phyloP scores from a whole-genome alignment of 2,329 filamentous ascomycete genomes.

The Xylariaceae sp. region DNA sequence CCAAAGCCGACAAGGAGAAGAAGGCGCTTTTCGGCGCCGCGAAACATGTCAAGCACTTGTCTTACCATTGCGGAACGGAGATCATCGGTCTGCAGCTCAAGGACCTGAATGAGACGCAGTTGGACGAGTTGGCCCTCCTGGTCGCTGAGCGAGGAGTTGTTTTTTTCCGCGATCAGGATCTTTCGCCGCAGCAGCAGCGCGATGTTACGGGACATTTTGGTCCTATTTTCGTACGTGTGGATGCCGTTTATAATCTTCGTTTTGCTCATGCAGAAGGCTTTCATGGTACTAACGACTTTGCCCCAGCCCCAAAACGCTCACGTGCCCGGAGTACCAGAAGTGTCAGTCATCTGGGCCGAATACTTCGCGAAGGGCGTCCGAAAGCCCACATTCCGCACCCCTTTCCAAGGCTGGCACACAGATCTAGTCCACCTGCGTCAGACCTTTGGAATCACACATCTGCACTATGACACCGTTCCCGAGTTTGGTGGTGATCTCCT shows the following conservation, averaged over 20 bases:
- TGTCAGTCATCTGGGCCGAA: conserved; percentile 3
- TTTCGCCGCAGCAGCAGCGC: conserved; percentile 3
- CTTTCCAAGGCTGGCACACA: conserved; percentile 9
- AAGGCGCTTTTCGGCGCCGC: conserved; percentile 7
- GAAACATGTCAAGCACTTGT: conserved; percentile 5
- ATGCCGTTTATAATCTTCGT: not conserved
- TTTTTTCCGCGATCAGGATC: conserved; percentile 8
- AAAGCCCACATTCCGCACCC: conserved; percentile 5
- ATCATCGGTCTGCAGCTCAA: conserved; percentile 9
- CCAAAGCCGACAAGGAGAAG: conserved; percentile 1
- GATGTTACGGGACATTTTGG: conserved; percentile 2
- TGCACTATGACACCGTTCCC: conserved; percentile 5
- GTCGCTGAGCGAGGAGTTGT: conserved; percentile 6
- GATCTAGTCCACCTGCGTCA: conserved; percentile 2
- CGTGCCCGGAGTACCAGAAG: conserved; percentile 5
- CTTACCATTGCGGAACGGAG: conserved; percentile 4
- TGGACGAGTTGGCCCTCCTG: conserved; percentile 2
- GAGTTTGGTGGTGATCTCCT: conserved; percentile 2
- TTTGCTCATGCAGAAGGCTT: too few relatives aligned
- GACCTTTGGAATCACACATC: conserved; percentile 5
- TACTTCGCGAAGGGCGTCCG: conserved; percentile 1
- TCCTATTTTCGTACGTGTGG: conserved; percentile 1
- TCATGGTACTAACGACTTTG: not conserved
- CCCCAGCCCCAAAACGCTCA: conserved; percentile 5
- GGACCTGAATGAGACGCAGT: conserved; percentile 1